Percentiles rank a stretch among this genome's conserved stretches.
These are phyloP conservation scores for Tylopilus intermedius DNA, from an alignment of 768 basidiomycete species.

Conservation along the genomic window DNA sequence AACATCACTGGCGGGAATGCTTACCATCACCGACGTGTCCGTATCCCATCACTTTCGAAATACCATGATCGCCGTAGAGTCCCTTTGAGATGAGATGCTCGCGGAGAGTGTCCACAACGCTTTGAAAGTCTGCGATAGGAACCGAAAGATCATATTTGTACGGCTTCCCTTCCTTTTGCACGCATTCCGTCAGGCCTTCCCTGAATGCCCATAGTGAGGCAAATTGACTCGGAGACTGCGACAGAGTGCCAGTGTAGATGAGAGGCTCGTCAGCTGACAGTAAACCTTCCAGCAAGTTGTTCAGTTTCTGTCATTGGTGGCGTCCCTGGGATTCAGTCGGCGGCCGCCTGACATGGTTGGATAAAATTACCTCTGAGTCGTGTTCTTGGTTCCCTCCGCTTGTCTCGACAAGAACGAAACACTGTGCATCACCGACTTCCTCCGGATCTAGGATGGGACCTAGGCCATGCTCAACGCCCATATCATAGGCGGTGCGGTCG, in stretches of 20 bases:
- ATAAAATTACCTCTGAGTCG: constrained; percentile 72
- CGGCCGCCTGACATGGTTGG: constrained; percentile 2
- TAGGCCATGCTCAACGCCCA: constrained; percentile 80
- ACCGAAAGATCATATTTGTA: constrained; percentile 98
- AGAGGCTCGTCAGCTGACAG: constrained; percentile 68
- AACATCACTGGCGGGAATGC: constrained; percentile 21
- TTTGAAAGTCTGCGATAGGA: constrained; percentile 81
- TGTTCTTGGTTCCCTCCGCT: constrained; percentile 90
- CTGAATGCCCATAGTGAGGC: constrained; percentile 86
- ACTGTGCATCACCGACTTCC: constrained; percentile 72
- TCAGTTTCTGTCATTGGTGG: constrained; percentile 67
- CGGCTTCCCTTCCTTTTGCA: constrained; percentile 88
- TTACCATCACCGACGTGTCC: constrained; percentile 96
- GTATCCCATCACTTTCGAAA: constrained; percentile 86
- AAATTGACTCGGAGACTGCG: constrained; percentile 88
- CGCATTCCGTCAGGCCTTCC: constrained; percentile 88
- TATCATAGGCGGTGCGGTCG: constrained; percentile 78
- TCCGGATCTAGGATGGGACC: constrained; percentile 70
- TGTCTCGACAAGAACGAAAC: constrained; percentile 92
- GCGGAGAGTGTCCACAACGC: constrained; percentile 76
- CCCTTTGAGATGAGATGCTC: constrained; percentile 66
- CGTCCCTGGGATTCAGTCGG: constrained; percentile 7
- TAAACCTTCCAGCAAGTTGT: constrained; percentile 69
- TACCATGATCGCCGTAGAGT: constrained; percentile 63
- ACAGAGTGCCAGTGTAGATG: constrained; percentile 85